Evolutionary conservation across 345 rosid species (phyloP).

Genomic region (Brassica nigra): DNA sequence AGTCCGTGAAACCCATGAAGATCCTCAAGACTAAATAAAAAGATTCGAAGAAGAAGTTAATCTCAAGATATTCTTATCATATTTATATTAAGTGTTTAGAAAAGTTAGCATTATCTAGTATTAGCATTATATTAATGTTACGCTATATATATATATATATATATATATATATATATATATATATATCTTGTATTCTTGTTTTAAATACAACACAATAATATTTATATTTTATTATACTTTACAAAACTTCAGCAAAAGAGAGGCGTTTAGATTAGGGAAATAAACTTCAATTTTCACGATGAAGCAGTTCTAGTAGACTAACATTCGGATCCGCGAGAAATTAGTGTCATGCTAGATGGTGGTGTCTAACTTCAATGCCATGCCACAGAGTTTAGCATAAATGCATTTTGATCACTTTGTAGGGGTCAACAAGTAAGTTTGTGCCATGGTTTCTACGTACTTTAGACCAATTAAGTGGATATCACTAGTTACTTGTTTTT

Average conservation of each 20-base stretch:
- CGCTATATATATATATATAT: no score
- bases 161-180: no score
- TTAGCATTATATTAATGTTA: no score
- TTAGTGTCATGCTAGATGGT: neutral
- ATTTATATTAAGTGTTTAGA: no score
- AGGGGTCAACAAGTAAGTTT: neutral
- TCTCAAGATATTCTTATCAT: no score
- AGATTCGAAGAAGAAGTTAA: no score
- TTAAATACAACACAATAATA: no score
- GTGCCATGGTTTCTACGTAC: neutral
- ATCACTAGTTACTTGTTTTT: neutral
- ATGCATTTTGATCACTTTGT: slow-evolving; percentile 6
- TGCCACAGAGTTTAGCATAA: neutral
- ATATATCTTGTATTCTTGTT: no score
- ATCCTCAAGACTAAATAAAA: no score
- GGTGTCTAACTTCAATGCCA: neutral
- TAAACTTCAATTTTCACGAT: neutral
- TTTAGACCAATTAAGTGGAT: neutral
- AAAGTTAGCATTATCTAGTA: no score
- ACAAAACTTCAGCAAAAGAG: neutral
- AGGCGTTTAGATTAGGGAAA: neutral
- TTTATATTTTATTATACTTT: no score
- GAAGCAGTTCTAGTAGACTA: slow-evolving; percentile 9
- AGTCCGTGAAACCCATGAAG: no score
- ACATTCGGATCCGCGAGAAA: slow-evolving; percentile 3